Conservation (phyloP, 2,329 filamentous ascomycete genomes). For the Pezicula neosporulosa region DNA sequence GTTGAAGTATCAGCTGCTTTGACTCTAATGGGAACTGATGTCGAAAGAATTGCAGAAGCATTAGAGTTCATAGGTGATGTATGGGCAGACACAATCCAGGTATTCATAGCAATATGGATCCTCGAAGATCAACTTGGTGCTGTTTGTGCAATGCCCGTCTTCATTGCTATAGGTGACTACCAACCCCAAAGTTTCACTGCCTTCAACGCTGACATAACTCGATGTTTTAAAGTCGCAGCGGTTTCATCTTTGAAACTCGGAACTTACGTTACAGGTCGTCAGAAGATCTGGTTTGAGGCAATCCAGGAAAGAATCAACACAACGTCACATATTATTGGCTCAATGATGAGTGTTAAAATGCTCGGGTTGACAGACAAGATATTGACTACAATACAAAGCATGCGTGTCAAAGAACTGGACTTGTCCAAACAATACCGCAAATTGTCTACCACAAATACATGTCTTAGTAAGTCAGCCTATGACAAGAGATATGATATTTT, state of each 20-base stretch:
- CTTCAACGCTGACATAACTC: neutral
- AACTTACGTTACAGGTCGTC: neutral
- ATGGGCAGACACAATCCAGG: slow-evolving; percentile 5
- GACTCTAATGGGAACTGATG: slow-evolving; percentile 21
- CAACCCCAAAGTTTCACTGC: neutral
- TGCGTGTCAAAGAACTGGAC: neutral
- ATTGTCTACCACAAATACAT: neutral
- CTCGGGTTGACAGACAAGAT: slow-evolving; percentile 28
- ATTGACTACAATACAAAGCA: slow-evolving; percentile 23
- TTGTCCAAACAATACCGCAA: neutral
- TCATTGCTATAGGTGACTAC: slow-evolving; percentile 1
- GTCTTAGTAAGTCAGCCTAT: slow-evolving; percentile 1
- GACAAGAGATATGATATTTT: too few relatives aligned
- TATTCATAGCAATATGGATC: slow-evolving; percentile 4
- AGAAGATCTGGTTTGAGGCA: slow-evolving; percentile 6
- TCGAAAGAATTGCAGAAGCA: slow-evolving; percentile 3
- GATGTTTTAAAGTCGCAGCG: neutral
- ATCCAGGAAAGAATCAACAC: slow-evolving; percentile 5
- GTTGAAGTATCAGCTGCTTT: slow-evolving; percentile 16
- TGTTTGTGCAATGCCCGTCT: neutral
- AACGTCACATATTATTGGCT: slow-evolving; percentile 12
- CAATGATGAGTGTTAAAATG: slow-evolving; percentile 22
- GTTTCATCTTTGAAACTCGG: neutral
- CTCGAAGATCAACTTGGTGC: slow-evolving; percentile 1
- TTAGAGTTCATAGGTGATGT: slow-evolving; percentile 15